A percentile compares a stretch with the other conserved stretches of the same genome.
Conservation (phyloP, 2,329 filamentous ascomycete species). For the Beauveria asiatica region DNA sequence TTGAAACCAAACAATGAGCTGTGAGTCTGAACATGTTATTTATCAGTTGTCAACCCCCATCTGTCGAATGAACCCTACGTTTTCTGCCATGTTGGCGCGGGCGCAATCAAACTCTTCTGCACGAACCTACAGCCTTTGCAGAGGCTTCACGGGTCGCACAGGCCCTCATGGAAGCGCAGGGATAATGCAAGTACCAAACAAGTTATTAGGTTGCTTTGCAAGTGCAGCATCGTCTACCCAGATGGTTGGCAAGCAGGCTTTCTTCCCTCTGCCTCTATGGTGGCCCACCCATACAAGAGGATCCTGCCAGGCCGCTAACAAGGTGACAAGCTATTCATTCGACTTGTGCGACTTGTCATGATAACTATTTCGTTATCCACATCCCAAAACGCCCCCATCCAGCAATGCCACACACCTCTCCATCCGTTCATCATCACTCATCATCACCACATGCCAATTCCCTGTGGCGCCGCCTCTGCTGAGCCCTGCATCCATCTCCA, state of each 20-base stretch:
- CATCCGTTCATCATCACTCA: background rate
- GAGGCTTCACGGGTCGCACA: background rate
- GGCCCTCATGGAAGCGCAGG: too few relatives aligned
- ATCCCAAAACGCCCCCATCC: background rate
- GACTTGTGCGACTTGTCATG: background rate
- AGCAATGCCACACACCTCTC: background rate
- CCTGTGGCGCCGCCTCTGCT: background rate
- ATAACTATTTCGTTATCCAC: background rate
- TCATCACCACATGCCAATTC: background rate
- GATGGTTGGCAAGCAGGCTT: background rate
- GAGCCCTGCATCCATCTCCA: background rate
- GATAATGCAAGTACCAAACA: background rate
- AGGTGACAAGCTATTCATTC: background rate
- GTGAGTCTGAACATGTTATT: conserved; percentile 4
- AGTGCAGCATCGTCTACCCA: too few relatives aligned
- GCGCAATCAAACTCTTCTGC: background rate
- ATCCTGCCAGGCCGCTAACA: background rate
- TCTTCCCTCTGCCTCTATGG: background rate
- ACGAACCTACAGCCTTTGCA: background rate
- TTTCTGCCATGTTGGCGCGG: background rate
- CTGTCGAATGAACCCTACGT: background rate
- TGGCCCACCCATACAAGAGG: background rate
- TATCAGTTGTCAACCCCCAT: background rate
- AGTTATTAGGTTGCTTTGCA: too few relatives aligned
- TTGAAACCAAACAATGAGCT: conserved; percentile 7